phyloP scores from a whole-genome alignment of 1,139 yeast species.

The Pichia sp. region DNA sequence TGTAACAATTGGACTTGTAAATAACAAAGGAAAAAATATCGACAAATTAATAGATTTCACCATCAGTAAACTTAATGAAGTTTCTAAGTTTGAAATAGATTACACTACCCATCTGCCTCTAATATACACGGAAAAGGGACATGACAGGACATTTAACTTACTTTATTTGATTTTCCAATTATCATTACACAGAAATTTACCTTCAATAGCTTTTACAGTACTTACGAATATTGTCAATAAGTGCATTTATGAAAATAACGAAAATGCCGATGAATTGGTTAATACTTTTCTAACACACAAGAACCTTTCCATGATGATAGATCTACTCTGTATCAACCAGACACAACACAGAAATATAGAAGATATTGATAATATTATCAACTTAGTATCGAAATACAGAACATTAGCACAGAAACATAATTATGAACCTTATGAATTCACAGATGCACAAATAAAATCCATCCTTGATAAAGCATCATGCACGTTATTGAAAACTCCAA shows the following conservation, averaged over 20 bases:
- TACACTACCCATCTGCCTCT: not conserved
- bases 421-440: constrained; percentile 7
- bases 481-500: not conserved
- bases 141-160: not conserved
- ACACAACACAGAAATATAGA: constrained; percentile 9
- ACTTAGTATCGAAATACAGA: constrained; percentile 15
- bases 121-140: not conserved
- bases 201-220: constrained; percentile 1
- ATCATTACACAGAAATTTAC: not conserved
- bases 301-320: constrained; percentile 5
- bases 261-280: not conserved
- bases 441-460: constrained; percentile 19
- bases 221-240: constrained; percentile 1
- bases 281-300: not conserved
- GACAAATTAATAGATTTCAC: not conserved
- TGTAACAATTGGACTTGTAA: constrained; percentile 1
- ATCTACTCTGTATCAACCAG: constrained; percentile 7
- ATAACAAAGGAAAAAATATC: not conserved
- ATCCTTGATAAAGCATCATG: constrained; percentile 20
- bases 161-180: not conserved
- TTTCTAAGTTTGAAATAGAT: not conserved
- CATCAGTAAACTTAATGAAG: not conserved
- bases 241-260: not conserved
- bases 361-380: constrained; percentile 14
- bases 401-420: constrained; percentile 14